A percentile compares a stretch with the other conserved stretches of the same genome.
Evolutionary conservation across 2,329 filamentous ascomycete genomes (phyloP).

Genomic region (Nakataea oryzae): DNA sequence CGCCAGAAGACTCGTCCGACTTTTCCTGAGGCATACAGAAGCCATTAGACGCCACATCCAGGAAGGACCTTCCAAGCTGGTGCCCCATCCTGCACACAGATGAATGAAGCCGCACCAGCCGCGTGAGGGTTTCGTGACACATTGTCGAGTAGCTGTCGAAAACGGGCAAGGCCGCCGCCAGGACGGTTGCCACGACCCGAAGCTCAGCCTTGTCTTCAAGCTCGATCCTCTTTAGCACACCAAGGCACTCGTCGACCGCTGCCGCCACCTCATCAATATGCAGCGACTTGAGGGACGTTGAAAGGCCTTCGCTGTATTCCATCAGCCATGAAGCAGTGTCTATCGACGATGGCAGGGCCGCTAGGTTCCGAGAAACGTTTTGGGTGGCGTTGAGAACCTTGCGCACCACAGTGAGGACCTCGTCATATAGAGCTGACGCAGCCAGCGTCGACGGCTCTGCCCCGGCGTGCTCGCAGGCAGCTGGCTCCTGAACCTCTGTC

Average conservation of each 20-base stretch:
- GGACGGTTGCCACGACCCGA: slow-evolving; percentile 40
- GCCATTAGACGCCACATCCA: slow-evolving; percentile 69
- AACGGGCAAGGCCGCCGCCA: slow-evolving; percentile 58
- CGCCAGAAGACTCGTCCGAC: slow-evolving; percentile 56
- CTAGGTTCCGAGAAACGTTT: slow-evolving; percentile 48
- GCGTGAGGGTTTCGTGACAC: slow-evolving; percentile 44
- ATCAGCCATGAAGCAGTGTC: slow-evolving; percentile 56
- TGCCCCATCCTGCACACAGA: slow-evolving; percentile 65
- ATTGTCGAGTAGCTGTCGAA: slow-evolving; percentile 61
- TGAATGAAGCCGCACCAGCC: slow-evolving; percentile 55
- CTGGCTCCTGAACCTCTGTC: slow-evolving; percentile 29
- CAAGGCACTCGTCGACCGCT: slow-evolving; percentile 26
- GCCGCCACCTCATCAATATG: slow-evolving; percentile 44
- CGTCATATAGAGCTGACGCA: slow-evolving; percentile 15
- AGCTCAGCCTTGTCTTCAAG: slow-evolving; percentile 28
- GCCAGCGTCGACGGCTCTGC: background rate
- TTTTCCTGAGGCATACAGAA: slow-evolving; percentile 88
- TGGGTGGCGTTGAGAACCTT: slow-evolving; percentile 72
- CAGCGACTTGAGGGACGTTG: slow-evolving; percentile 45
- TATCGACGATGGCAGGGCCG: slow-evolving; percentile 42
- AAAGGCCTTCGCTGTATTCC: slow-evolving; percentile 40
- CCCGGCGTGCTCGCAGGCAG: background rate
- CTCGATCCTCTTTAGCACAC: slow-evolving; percentile 21
- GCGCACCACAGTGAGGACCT: slow-evolving; percentile 58
- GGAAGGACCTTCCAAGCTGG: slow-evolving; percentile 66